phyloP scores from a whole-genome alignment of 352 stramenopile genomes.

The Phytophthora kernoviae region DNA sequence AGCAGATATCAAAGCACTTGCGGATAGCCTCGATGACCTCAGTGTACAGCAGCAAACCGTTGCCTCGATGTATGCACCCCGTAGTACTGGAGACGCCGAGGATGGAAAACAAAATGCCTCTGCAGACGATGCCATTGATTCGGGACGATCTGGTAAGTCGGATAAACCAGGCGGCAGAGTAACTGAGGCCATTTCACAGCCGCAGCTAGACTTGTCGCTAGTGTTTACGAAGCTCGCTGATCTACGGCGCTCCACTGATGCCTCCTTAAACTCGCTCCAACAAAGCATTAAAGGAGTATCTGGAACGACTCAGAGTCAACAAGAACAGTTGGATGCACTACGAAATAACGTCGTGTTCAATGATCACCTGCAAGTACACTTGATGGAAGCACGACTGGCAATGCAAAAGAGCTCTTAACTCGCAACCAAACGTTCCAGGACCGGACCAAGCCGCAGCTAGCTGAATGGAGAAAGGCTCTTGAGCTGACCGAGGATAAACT shows the following conservation, averaged over 20 bases:
- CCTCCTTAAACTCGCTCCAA: slow-evolving; percentile 59
- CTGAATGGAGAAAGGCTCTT: slow-evolving; percentile 70
- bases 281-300: slow-evolving; percentile 50
- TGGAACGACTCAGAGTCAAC: slow-evolving; percentile 43
- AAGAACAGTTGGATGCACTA: slow-evolving; percentile 59
- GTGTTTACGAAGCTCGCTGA: slow-evolving; percentile 85
- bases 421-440: slow-evolving; percentile 76
- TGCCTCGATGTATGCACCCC: slow-evolving; percentile 32
- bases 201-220: slow-evolving; percentile 72
- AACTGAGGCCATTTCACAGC: slow-evolving; percentile 16
- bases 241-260: slow-evolving; percentile 62
- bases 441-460: slow-evolving; percentile 63
- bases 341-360: slow-evolving; percentile 58
- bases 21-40: slow-evolving; percentile 58
- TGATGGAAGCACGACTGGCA: slow-evolving; percentile 57
- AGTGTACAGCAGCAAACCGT: slow-evolving; percentile 55
- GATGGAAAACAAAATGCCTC: slow-evolving; percentile 11
- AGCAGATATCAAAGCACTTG: slow-evolving; percentile 51
- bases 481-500: slow-evolving; percentile 73
- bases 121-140: slow-evolving; percentile 1
- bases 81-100: slow-evolving; percentile 1
- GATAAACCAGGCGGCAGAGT: slow-evolving; percentile 8
- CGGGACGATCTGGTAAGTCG: slow-evolving; percentile 12
- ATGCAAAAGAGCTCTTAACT: slow-evolving; percentile 76
- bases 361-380: slow-evolving; percentile 57